Base-by-base conservation (phyloP, 2,329 filamentous ascomycete species). In the Venturia oleaginea region DNA sequence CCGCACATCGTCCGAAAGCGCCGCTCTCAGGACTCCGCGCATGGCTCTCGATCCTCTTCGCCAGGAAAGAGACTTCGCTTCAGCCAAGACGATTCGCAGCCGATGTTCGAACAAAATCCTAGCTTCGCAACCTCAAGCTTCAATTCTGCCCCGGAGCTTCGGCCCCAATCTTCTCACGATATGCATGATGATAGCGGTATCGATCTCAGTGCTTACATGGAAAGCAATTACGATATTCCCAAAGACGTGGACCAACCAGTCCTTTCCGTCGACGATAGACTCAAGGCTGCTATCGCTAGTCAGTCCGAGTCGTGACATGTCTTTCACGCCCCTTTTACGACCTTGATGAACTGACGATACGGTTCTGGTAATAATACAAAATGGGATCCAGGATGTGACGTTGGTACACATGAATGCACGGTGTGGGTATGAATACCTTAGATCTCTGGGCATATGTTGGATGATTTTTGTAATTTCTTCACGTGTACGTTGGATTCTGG, bases 131-230 rank as follows among this genome's bases (percentile, higher is more conserved):
- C 60, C 24, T 40, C 62, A 22, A 64, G 63, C 55, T 64, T 61
- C 38, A 40, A 42, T 43, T 64, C 63, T 22, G 38, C 24, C 27
- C 11, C 48, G 15, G 62, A 32, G 13, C 8, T 38, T 30, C 46
- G 38, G 3, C 17, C 32, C 15, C 30, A 46, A 19, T 54, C 55
- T 22, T 40, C 34, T 13, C 54, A 57, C 11, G 38, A 54, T 30
- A 27, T 57, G 57, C 51, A 57, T 27, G 63, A 64, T 15, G 63
- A 64, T 57, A 64, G 63, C 63, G 63, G 63, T 10, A 64, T 64
- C 55, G 63, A 55, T 17, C 63, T 64, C 40, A 34, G 51, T 22
- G 30, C 19, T 32, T 57, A 32, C 27, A 57, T 57, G 51, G 51
- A 57, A 15, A 15, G 15, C 27, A 34, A 34, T n/a, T 57, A 32